Evolutionary conservation across 1,284 basidiomycete species (phyloP), one percentile per base, ranked within the genome.

Genomic region (Tilletia walkeri): DNA sequence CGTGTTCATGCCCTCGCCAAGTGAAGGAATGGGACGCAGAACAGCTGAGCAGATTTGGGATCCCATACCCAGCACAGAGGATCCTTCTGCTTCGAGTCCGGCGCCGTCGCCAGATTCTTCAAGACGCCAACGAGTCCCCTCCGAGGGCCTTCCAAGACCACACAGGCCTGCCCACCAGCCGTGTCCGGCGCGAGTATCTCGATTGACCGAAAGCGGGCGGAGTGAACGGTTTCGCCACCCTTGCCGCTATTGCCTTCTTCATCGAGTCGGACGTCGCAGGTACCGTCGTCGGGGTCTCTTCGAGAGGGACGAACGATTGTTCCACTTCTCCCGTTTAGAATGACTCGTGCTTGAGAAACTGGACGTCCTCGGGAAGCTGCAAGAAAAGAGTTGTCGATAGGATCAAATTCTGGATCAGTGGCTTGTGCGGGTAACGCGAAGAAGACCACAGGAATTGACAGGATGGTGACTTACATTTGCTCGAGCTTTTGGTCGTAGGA

Each of bases 31-130:
- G 50, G 50, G n/a, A 53, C 20, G 20, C 50, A 53, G 50, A 53
- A 53, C 50, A 53, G 16, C 50, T 53, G 50, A 7, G 50, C 2
- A 18, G 12, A 16, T 18, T 53, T 18, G 12, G 50, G 50, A 53
- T 53, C 50, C 50, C 50, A 53, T 18, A 53, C 50, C 50, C 50
- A 53, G 50, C 50, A 53, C 18, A 53, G 16, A 18, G 50, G 50
- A 24, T 53, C 50, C 18, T 24, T 18, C 50, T 12, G 7, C 20
- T 24, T 18, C 20, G 50, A 18, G 16, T 53, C 50, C 50, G 50
- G 50, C 50, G 20, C 50, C 10, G 50, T 53, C 50, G 50, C 50
- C 18, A 53, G 18, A 3, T 24, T 53, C 50, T 53, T 53, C 18
- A 53, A 18, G 18, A 53, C 50, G 18, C 50, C 50, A 6, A 53